Percentiles rank a stretch among this genome's conserved stretches.
phyloP scores from a whole-genome alignment of 345 rosid species.

The Draba incana region DNA sequence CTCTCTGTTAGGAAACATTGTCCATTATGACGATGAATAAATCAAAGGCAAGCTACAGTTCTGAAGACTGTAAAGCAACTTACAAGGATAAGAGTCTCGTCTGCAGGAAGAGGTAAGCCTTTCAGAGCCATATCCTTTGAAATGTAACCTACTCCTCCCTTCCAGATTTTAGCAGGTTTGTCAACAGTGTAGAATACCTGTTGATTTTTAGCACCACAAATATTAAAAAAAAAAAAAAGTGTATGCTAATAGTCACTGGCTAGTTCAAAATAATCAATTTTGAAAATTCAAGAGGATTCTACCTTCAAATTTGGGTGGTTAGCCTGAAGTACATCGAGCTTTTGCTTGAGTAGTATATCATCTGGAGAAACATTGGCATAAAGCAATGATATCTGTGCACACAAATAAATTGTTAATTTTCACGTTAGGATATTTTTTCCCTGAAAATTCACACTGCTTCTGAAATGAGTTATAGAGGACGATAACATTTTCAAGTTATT shows the following conservation, averaged over 20 bases:
- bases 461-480: background rate
- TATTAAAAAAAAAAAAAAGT: too few relatives aligned
- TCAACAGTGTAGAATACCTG: slow-evolving; percentile 90
- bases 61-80: slow-evolving; percentile 39
- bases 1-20: background rate
- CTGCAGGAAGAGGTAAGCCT: slow-evolving; percentile 83
- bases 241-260: slow-evolving; percentile 8
- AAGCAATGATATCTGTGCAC: slow-evolving; percentile 68
- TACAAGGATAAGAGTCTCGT: slow-evolving; percentile 85
- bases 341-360: slow-evolving; percentile 88
- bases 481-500: slow-evolving; percentile 17
- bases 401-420: slow-evolving; percentile 4
- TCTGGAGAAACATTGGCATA: slow-evolving; percentile 95
- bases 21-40: background rate
- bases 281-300: slow-evolving; percentile 20
- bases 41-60: slow-evolving; percentile 3
- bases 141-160: slow-evolving; percentile 84
- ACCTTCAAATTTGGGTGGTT: slow-evolving; percentile 91
- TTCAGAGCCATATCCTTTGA: slow-evolving; percentile 78
- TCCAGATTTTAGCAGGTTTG: slow-evolving; percentile 85
- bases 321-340: slow-evolving; percentile 81
- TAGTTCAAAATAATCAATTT: background rate
- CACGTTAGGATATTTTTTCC: slow-evolving; percentile 6
- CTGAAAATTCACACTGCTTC: slow-evolving; percentile 1
- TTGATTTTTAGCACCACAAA: background rate